Conservation (phyloP, 345 rosid genomes). For the Populus tremula region DNA sequence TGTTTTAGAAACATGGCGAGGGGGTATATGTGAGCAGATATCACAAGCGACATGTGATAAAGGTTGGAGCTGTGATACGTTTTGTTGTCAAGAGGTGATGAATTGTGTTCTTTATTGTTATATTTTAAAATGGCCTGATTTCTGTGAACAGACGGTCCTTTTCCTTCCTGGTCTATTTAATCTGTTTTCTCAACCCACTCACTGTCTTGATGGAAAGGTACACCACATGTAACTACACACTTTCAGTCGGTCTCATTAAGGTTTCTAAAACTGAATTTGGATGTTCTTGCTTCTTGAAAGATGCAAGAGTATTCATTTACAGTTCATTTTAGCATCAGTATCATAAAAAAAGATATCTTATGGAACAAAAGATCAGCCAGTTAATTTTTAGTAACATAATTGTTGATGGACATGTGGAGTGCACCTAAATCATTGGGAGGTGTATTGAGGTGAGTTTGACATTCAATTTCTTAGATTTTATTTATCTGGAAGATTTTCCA, state of each 20-base stretch:
- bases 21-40: conserved; percentile 51
- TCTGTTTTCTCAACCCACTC: not conserved
- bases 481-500: not conserved
- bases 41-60: conserved; percentile 56
- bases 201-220: not conserved
- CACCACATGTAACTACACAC: not conserved
- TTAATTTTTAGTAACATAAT: not conserved
- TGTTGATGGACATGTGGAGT: not conserved
- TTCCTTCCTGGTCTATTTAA: not conserved
- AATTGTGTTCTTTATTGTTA: not conserved
- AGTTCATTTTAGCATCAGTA: not conserved
- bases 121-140: not conserved
- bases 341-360: not conserved
- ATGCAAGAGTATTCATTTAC: not conserved
- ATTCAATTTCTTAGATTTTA: not conserved
- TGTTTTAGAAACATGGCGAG: conserved; percentile 51
- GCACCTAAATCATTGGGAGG: not conserved
- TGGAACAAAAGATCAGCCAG: not conserved
- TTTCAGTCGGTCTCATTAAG: not conserved
- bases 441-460: not conserved
- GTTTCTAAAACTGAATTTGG: not conserved
- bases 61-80: conserved; percentile 67
- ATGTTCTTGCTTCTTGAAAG: not conserved
- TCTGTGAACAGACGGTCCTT: not conserved
- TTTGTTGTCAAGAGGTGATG: conserved; percentile 75